Evolutionary conservation across 2,329 filamentous ascomycete species (phyloP).

Genomic region (Nectriaceae sp.): DNA sequence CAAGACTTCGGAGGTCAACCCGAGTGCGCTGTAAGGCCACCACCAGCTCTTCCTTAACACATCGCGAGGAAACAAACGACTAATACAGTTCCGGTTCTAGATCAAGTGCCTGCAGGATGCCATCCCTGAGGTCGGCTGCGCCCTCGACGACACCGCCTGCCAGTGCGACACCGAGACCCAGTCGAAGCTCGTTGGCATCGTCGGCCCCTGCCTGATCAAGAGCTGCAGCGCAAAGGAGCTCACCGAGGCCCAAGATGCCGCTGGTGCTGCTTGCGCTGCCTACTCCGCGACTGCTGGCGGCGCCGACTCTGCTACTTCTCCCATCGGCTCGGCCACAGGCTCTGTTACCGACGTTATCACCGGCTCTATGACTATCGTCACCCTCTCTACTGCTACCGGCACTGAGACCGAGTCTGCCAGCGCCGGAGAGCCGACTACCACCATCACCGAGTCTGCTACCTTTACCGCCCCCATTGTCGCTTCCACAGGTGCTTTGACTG

Average conservation of each 20-base stretch:
- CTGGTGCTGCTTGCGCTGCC: conserved; percentile 31
- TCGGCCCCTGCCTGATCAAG: conserved; percentile 34
- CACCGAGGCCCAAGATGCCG: conserved; percentile 33
- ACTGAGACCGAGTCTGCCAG: conserved; percentile 2
- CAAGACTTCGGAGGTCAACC: conserved; percentile 40
- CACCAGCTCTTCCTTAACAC: neutral
- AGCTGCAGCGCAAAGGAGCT: conserved; percentile 37
- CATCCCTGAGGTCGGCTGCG: conserved; percentile 40
- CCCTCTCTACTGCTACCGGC: conserved; percentile 1
- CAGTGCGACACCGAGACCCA: conserved; percentile 39
- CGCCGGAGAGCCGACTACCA: neutral
- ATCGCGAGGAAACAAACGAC: neutral
- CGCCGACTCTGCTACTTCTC: conserved; percentile 7
- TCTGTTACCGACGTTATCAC: conserved; percentile 7
- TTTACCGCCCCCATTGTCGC: conserved; percentile 4
- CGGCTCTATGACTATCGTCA: conserved; percentile 1
- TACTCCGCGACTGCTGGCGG: conserved; percentile 18
- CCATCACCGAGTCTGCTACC: conserved; percentile 14
- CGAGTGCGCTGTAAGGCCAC: conserved; percentile 43
- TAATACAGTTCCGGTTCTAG: conserved; percentile 17
- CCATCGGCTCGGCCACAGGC: conserved; percentile 5
- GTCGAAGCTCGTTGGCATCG: conserved; percentile 29
- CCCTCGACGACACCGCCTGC: conserved; percentile 38
- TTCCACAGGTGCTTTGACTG: neutral
- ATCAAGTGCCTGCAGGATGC: conserved; percentile 36